Base-by-base conservation (phyloP, 2,329 filamentous ascomycete genomes). In the Aspergillus felis region DNA sequence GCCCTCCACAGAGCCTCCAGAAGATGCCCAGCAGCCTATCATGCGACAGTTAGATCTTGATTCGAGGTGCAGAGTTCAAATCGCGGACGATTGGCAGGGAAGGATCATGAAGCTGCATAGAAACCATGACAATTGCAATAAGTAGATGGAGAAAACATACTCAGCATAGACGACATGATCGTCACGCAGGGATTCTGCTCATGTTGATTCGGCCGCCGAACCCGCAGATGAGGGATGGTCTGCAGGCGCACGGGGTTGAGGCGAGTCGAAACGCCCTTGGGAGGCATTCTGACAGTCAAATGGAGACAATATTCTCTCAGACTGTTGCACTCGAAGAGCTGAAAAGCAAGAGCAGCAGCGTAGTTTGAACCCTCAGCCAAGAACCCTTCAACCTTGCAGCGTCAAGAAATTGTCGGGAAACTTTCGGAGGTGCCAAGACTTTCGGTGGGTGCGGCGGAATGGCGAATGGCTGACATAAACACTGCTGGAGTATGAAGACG, bases 101-200 rank as follows among this genome's bases (percentile, higher is more conserved):
- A 17, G 32, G 5, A 38, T 17, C 3, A 35, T 35, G 2, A 35
- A 17, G 32, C 32, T 17, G 4, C 14, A 38, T 17, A 8, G 14
- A 38, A 17, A 14, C 17, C 41, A 32, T 4, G n/a, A 2, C 29
- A 25, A n/a, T 44, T n/a, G 3, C 22, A 29, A 8, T 14, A 47
- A 17, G 24, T 4, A 38, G 4, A n/a, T 6, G 6, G 6, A 3
- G 3, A 4, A 4, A 9, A 72, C 80, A 53, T 82, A 89, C 86
- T 85, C 67, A 89, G 73, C 66, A 89, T 84, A 53, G 84, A 82
- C 52, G 81, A 82, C 87, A 90, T 89, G 48, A 87, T 78, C 17
- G 82, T 81, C 51, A 87, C 71, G 68, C 87, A 90, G 54, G 87
- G 84, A 70, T 88, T 88, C 61, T 76, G 74, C 66, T 86, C 81